These are phyloP conservation scores for Lippia alba DNA, from an alignment of 305 asterid species.

Conservation along the genomic window DNA sequence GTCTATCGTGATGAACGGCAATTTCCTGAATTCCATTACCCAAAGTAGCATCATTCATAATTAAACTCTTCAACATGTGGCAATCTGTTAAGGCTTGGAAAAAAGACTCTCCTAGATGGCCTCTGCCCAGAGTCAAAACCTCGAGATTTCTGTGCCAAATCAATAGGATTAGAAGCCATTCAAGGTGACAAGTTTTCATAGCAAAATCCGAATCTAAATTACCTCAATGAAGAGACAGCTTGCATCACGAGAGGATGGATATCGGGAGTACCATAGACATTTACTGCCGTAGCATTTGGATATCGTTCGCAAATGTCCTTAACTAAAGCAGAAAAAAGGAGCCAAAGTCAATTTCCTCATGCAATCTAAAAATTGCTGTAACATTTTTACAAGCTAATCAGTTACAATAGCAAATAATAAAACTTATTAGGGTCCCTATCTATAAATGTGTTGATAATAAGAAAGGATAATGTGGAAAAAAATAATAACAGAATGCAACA, in stretches of 20 bases:
- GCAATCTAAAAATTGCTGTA: conserved; percentile 25
- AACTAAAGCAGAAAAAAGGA: conserved; percentile 51
- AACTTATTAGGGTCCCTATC: background rate
- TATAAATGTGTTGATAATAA: no score
- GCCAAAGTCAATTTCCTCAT: conserved; percentile 26
- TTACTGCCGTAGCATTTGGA: conserved; percentile 89
- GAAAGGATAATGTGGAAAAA: no score
- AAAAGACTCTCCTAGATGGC: conserved; percentile 82
- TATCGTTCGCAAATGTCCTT: conserved; percentile 88
- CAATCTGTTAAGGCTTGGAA: conserved; percentile 80
- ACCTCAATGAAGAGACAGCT: conserved; percentile 82
- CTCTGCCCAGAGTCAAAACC: conserved; percentile 88
- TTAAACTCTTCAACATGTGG: conserved; percentile 80
- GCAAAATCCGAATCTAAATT: conserved; percentile 32
- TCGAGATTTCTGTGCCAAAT: conserved; percentile 77
- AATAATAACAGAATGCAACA: no score
- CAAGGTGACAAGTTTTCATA: conserved; percentile 11
- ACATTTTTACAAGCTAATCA: conserved; percentile 10
- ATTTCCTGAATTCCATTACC: conserved; percentile 94
- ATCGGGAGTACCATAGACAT: conserved; percentile 72
- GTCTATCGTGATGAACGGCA: conserved; percentile 69
- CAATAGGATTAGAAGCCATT: conserved; percentile 37
- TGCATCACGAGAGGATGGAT: conserved; percentile 73
- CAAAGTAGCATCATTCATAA: conserved; percentile 82
- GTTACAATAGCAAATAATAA: conserved; percentile 6